Evolutionary conservation across 2,329 filamentous ascomycete species (phyloP).

Genomic region (Colletotrichum abscissum): DNA sequence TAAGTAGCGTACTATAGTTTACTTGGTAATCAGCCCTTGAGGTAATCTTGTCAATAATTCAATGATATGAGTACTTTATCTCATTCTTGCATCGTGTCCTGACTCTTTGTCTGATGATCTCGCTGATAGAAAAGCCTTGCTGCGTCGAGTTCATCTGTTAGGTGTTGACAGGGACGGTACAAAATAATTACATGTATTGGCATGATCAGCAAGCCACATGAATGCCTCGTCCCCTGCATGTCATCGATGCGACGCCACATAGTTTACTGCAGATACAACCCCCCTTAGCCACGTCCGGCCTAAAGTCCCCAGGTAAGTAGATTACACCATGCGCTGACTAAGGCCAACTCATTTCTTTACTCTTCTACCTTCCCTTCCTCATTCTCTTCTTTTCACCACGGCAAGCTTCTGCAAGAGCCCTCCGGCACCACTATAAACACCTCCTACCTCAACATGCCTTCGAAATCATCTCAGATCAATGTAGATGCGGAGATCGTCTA

Average conservation of each 20-base stretch:
- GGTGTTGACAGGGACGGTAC: too few species aligned
- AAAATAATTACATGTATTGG: too few species aligned
- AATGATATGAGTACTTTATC: too few species aligned
- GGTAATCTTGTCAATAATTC: too few species aligned
- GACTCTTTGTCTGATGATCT: too few species aligned
- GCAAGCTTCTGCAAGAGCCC: neutral
- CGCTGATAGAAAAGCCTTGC: too few species aligned
- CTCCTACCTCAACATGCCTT: neutral
- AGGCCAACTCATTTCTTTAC: neutral
- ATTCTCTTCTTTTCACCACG: neutral
- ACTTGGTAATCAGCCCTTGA: neutral
- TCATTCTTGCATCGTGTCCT: too few species aligned
- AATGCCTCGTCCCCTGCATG: neutral
- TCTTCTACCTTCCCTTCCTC: neutral
- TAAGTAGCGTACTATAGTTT: constrained; percentile 26
- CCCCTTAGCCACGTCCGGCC: too few species aligned
- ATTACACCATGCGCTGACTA: neutral
- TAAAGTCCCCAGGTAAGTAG: too few species aligned
- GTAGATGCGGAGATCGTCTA: constrained; percentile 52
- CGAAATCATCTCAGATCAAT: neutral
- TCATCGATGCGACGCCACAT: neutral
- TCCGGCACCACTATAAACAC: too few species aligned
- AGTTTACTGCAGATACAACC: too few species aligned
- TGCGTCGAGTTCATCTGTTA: too few species aligned
- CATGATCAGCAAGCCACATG: neutral